These are phyloP conservation scores for Isatis tinctoria DNA, from an alignment of 345 rosid species.

Conservation along the genomic window DNA sequence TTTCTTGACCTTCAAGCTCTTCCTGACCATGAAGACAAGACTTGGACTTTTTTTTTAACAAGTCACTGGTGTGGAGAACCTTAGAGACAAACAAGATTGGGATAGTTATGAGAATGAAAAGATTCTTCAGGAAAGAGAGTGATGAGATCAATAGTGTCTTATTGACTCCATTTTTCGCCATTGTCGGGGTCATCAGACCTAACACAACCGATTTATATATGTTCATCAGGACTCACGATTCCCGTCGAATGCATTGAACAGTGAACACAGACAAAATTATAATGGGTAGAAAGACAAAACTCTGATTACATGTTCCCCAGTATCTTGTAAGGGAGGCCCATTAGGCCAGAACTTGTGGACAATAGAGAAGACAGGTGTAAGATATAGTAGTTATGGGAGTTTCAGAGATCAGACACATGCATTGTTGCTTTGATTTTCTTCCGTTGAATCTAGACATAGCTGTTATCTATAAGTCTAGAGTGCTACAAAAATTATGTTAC, in stretches of 20 bases:
- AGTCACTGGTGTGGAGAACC: conserved; percentile 19
- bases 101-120: conserved; percentile 27
- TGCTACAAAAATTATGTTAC: conserved; percentile 9
- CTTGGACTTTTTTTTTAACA: conserved; percentile 12
- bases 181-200: conserved; percentile 12
- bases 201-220: neutral
- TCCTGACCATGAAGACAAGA: conserved; percentile 3
- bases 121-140: conserved; percentile 21
- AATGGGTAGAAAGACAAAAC: conserved; percentile 9
- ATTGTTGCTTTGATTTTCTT: conserved; percentile 32
- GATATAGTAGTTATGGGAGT: conserved; percentile 22
- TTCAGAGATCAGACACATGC: conserved; percentile 24
- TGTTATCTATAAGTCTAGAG: neutral
- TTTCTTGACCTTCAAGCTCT: conserved; percentile 10
- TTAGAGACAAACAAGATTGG: conserved; percentile 42
- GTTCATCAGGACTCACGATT: neutral
- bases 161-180: conserved; percentile 22
- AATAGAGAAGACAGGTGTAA: conserved; percentile 3
- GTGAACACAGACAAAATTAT: conserved; percentile 12
- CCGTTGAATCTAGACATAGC: neutral
- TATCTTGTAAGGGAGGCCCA: conserved; percentile 25
- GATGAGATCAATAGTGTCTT: conserved; percentile 12
- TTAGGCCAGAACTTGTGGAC: conserved; percentile 13
- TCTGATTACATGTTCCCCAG: conserved; percentile 19
- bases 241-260: conserved; percentile 22